Conservation (phyloP, 352 stramenopile species). For the Pythium phragmitis region DNA sequence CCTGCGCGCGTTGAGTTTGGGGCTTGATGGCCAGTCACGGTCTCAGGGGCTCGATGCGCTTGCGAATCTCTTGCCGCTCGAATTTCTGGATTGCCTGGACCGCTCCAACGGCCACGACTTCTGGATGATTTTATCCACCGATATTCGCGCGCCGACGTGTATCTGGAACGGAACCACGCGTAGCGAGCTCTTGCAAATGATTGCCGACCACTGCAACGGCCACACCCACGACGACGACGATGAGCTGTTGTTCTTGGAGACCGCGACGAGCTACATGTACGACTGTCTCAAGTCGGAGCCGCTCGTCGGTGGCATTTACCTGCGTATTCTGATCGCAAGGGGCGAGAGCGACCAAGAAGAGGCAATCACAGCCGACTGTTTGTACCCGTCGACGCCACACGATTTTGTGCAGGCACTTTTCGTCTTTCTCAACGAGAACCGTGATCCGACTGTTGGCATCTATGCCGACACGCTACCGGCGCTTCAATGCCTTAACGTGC, state of each 20-base stretch:
- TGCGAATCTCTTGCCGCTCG: constrained; percentile 63
- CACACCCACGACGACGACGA: constrained; percentile 41
- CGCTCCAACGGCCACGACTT: constrained; percentile 73
- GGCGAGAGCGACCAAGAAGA: constrained; percentile 32
- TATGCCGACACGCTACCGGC: constrained; percentile 77
- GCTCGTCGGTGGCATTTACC: constrained; percentile 67
- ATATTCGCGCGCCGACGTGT: constrained; percentile 74
- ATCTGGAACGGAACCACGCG: constrained; percentile 75
- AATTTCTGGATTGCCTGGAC: constrained; percentile 75
- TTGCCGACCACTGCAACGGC: constrained; percentile 71
- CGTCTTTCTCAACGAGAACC: constrained; percentile 78
- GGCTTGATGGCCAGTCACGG: constrained; percentile 46
- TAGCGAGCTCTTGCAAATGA: constrained; percentile 66
- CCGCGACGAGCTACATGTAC: constrained; percentile 74
- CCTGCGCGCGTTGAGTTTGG: constrained; percentile 58
- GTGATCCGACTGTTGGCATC: constrained; percentile 64
- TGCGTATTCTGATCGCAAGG: constrained; percentile 69
- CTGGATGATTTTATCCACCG: constrained; percentile 59
- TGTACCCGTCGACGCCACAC: constrained; percentile 52
- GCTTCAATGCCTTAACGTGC: constrained; percentile 65
- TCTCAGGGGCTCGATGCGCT: constrained; percentile 61
- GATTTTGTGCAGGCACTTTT: constrained; percentile 70
- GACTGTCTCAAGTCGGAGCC: constrained; percentile 73
- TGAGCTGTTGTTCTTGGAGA: constrained; percentile 68
- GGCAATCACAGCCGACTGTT: constrained; percentile 45